Conservation (phyloP, 176 grass and related monocot species). For the Stipa capillata region DNA sequence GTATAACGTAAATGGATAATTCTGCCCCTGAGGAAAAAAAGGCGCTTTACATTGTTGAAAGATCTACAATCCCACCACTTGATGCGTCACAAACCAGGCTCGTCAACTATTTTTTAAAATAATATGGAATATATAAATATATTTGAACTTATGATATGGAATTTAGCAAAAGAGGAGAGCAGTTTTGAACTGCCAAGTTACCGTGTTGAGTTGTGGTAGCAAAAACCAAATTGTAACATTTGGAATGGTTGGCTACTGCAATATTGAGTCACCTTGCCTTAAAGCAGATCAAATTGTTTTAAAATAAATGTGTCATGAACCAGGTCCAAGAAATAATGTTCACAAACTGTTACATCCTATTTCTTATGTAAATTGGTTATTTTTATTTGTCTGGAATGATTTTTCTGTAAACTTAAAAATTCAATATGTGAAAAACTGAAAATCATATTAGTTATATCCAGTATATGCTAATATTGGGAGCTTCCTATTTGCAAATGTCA, state of each 20-base stretch:
- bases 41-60: background rate
- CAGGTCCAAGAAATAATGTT: background rate
- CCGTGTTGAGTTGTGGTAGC: background rate
- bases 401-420: background rate
- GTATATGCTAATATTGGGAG: background rate
- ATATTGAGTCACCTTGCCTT: background rate
- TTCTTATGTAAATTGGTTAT: background rate
- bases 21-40: background rate
- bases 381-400: background rate
- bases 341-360: background rate
- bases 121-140: too few species aligned
- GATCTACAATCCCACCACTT: background rate
- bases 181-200: background rate
- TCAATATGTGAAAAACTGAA: background rate
- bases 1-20: background rate
- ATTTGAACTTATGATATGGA: background rate
- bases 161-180: background rate
- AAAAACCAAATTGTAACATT: background rate
- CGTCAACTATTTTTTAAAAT: too few species aligned
- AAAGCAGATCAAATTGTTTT: background rate
- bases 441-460: background rate
- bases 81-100: background rate
- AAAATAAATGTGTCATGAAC: background rate
- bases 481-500: background rate
- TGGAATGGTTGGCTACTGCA: background rate